Percentiles rank a stretch among this genome's conserved stretches.
These are phyloP conservation scores for Ogataea thermomethanolica DNA, from an alignment of 805 yeast genomes.

Conservation along the genomic window DNA sequence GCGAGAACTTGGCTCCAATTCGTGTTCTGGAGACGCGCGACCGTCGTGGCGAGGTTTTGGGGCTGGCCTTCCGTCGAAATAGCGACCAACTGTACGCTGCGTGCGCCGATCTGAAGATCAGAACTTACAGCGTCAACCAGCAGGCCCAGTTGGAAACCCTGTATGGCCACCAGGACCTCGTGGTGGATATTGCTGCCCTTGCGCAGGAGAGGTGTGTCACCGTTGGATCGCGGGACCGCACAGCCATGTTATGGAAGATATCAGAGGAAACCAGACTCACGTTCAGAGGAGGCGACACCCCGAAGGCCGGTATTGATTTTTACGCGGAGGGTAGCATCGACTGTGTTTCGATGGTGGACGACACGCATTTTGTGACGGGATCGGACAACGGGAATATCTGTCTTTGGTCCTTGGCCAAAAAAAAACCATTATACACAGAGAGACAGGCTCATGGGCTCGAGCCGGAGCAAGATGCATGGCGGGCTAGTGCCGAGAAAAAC, in stretches of 20 bases:
- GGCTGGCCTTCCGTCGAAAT: conserved; percentile 72
- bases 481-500: conserved; percentile 51
- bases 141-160: conserved; percentile 84
- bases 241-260: conserved; percentile 95
- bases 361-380: conserved; percentile 89
- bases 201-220: conserved; percentile 90
- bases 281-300: conserved; percentile 81
- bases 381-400: conserved; percentile 88
- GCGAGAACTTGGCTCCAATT: conserved; percentile 70
- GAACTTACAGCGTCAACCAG: conserved; percentile 83
- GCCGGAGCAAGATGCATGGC: conserved; percentile 40
- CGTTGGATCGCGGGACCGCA: conserved; percentile 92
- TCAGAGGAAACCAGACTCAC: conserved; percentile 93
- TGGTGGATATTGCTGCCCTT: conserved; percentile 76
- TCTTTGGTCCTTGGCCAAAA: conserved; percentile 88
- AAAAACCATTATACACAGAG: conserved; percentile 73
- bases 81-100: conserved; percentile 87
- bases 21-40: conserved; percentile 75
- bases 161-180: conserved; percentile 93
- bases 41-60: conserved; percentile 65
- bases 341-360: conserved; percentile 87
- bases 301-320: conserved; percentile 33
- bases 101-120: conserved; percentile 85
- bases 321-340: conserved; percentile 86
- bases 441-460: conserved; percentile 76